Conservation (phyloP, 1,139 yeast genomes). For the Nakaseomyces uthaithaninus region DNA sequence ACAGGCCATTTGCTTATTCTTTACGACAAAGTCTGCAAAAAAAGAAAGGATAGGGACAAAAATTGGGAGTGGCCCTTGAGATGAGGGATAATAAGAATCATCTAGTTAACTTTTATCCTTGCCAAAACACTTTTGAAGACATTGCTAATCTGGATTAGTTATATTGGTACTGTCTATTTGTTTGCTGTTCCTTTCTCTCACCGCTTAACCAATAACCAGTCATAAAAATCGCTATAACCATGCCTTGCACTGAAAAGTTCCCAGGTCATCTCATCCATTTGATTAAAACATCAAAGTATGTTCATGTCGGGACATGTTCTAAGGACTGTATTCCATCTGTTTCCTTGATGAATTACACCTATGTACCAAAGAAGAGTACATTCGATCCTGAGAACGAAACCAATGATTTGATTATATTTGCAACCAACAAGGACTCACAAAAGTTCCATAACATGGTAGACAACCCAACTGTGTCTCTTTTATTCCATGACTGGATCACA, state of each 20-base stretch:
- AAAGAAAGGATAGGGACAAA: too few species aligned
- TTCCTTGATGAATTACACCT: slow-evolving; percentile 81
- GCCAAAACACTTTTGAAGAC: too few species aligned
- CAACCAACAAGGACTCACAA: slow-evolving; percentile 61
- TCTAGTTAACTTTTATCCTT: too few species aligned
- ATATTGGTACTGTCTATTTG: too few species aligned
- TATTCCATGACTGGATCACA: slow-evolving; percentile 82
- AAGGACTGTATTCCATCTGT: slow-evolving; percentile 66
- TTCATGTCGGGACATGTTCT: slow-evolving; percentile 74
- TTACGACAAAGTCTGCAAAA: too few species aligned
- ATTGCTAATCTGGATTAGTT: too few species aligned
- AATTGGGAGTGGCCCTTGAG: too few species aligned
- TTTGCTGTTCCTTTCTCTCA: too few species aligned
- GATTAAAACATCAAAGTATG: slow-evolving; percentile 52
- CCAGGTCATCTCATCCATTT: slow-evolving; percentile 51
- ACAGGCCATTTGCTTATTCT: too few species aligned
- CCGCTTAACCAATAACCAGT: too few species aligned
- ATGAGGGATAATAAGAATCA: too few species aligned
- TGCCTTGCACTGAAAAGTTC: slow-evolving; percentile 34
- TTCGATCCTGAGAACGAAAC: slow-evolving; percentile 30
- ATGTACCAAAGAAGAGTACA: slow-evolving; percentile 36
- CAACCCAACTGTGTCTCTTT: slow-evolving; percentile 69
- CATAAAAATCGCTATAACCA: not conserved
- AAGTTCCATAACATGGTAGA: slow-evolving; percentile 57
- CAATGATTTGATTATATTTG: slow-evolving; percentile 48